phyloP scores from a whole-genome alignment of 148 eudicot species.

The Chenopodium quinoa region DNA sequence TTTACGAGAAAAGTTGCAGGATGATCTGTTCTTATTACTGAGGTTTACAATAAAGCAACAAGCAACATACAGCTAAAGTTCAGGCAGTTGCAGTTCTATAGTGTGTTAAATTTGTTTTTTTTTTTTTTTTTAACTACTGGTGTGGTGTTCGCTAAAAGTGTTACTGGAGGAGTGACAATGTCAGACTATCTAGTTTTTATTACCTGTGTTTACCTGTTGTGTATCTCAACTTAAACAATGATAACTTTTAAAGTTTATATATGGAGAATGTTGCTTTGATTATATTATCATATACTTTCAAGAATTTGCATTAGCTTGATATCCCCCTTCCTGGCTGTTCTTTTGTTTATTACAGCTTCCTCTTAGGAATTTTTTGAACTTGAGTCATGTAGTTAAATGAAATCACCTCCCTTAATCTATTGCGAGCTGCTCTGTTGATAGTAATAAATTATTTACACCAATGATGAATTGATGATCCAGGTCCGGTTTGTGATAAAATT shows the following conservation, averaged over 20 bases:
- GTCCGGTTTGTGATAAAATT: too few species aligned
- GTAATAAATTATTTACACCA: too few species aligned
- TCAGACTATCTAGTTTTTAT: background rate
- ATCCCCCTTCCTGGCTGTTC: background rate
- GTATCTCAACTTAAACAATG: background rate
- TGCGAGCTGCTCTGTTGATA: too few species aligned
- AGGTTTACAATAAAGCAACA: background rate
- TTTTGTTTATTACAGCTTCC: too few species aligned
- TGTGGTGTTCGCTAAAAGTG: background rate
- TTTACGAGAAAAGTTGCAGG: conserved; percentile 68
- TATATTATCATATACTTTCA: background rate
- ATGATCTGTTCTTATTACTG: conserved; percentile 24
- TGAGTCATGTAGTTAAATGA: too few species aligned
- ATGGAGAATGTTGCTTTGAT: background rate
- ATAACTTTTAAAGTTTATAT: background rate
- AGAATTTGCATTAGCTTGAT: background rate
- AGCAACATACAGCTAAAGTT: background rate
- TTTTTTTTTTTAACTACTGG: background rate
- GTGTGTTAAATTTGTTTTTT: background rate
- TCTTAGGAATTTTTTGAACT: too few species aligned
- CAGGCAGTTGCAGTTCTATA: conserved; percentile 7
- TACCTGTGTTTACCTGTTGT: background rate
- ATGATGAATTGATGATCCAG: too few species aligned
- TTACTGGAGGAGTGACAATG: background rate
- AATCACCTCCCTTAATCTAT: too few species aligned